Evolutionary conservation across 305 asterid genomes (phyloP), one percentile per base, ranked within the genome.

Genomic region (Plantago lanceolata): DNA sequence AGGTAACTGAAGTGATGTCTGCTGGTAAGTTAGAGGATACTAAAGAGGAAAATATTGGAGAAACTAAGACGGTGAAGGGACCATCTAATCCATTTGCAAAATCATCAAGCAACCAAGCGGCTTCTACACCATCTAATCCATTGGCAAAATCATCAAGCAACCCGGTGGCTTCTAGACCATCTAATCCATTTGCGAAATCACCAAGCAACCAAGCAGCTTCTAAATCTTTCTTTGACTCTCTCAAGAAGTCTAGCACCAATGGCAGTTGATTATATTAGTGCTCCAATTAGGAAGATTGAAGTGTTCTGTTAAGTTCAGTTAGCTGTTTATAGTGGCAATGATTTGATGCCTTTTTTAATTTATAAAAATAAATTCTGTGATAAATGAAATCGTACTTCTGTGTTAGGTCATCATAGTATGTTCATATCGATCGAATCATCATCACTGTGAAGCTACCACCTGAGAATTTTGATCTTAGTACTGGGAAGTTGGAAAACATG

Each of bases 81-180:
- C 95, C 96, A 17, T 76, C 86, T 17, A 93, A 93, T 72, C 97
- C 97, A 15, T 93, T 93, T n/a, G 95, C 94, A 2, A 90, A 86
- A 79, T 48, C 87, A 74, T 81, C 89, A 15, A 80, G 68, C 75
- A 75, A 65, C 58, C 86, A 84, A 72, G 85, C 71, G 67, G 81
- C 45, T 29, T 13, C 37, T 62, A 43, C 82, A 16, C 84, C 96
- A 12, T 19, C 56, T 2, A 50, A 19, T 50, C 98, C 97, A 16
- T 93, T 93, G 14, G 95, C 92, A 3, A 89, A 85, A 78, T 49
- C 87, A 74, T 79, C 88, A 14, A 80, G 69, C 73, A 75, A 63
- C 55, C 85, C 81, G 69, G 85, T 74, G 67, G 80, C 57, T 51
- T 15, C 45, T 63, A 40, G 83, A 19, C 85, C 96, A 40, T 40